Conservation (phyloP, 345 rosid species). For the Eucalyptus marginata region DNA sequence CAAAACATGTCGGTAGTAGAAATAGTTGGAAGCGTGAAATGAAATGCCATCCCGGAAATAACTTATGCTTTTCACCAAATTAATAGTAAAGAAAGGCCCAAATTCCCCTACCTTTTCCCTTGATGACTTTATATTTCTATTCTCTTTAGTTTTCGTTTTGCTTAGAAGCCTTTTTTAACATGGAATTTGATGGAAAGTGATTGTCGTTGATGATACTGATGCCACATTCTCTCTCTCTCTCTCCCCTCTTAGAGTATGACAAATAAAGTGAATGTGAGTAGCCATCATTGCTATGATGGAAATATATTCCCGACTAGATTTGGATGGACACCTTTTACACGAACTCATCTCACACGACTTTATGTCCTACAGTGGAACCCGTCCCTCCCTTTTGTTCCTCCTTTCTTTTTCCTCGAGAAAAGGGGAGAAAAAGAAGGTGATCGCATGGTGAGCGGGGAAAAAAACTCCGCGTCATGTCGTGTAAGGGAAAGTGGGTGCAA, state of each 20-base stretch:
- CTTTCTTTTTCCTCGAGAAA: neutral
- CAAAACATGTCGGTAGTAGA: neutral
- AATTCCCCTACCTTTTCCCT: neutral
- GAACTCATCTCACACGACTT: constrained; percentile 16
- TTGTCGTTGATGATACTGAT: constrained; percentile 1
- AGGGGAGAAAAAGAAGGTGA: constrained; percentile 9
- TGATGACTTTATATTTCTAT: constrained; percentile 29
- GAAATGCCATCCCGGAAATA: neutral
- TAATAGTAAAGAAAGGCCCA: neutral
- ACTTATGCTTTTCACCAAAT: neutral
- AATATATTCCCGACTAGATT: constrained; percentile 38
- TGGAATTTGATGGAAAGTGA: constrained; percentile 47
- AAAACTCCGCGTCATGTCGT: constrained; percentile 27
- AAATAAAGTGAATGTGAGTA: constrained; percentile 19
- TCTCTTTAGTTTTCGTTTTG: constrained; percentile 8
- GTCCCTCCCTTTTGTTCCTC: constrained; percentile 3
- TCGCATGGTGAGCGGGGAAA: constrained; percentile 11
- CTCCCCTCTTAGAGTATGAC: neutral
- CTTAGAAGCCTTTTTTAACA: constrained; percentile 43
- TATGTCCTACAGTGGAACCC: neutral
- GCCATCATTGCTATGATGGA: constrained; percentile 45
- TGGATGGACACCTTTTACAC: constrained; percentile 7
- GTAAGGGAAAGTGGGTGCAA: constrained; percentile 46
- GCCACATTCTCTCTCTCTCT: neutral
- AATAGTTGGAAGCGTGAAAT: neutral